These are phyloP conservation scores for Strigomonas culicis DNA, from an alignment of 208 protist genomes.

Conservation along the genomic window DNA sequence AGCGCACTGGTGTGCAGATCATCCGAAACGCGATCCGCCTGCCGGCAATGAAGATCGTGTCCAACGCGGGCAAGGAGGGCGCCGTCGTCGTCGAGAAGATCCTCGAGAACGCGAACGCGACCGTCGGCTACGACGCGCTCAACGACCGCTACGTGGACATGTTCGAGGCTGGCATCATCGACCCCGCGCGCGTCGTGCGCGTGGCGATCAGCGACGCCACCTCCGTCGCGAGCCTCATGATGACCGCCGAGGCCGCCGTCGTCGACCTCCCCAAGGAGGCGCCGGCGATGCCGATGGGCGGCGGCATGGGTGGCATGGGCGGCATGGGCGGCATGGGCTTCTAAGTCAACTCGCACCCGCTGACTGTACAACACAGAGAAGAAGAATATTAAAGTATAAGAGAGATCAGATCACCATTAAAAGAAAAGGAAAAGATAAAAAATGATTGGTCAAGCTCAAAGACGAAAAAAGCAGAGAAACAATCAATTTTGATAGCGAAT, in stretches of 20 bases:
- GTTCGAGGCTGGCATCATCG: constrained; percentile 98
- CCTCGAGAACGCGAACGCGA: constrained; percentile 68
- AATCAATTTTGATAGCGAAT: neutral
- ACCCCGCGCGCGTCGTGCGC: constrained; percentile 99
- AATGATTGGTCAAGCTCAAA: neutral
- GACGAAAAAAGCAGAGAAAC: neutral
- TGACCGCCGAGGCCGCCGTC: constrained; percentile 96
- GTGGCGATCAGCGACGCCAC: constrained; percentile 96
- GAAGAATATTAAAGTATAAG: neutral
- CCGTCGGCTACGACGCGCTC: constrained; percentile 94
- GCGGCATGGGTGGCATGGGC: constrained; percentile 64
- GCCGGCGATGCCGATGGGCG: constrained; percentile 27
- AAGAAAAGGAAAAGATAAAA: neutral
- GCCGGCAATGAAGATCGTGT: constrained; percentile 93
- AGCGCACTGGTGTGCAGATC: constrained; percentile 96
- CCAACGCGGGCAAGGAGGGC: constrained; percentile 98
- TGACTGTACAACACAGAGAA: neutral
- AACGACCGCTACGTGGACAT: constrained; percentile 97
- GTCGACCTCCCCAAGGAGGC: constrained; percentile 51
- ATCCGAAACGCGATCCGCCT: constrained; percentile 92
- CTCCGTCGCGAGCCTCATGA: constrained; percentile 97
- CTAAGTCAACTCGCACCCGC: constrained; percentile 14
- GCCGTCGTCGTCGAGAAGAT: constrained; percentile 97
- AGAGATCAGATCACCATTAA: neutral
- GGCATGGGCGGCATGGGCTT: constrained; percentile 64